These are phyloP conservation scores for Exophiala aquamarina DNA, from an alignment of 2,329 filamentous ascomycete species.

Conservation along the genomic window DNA sequence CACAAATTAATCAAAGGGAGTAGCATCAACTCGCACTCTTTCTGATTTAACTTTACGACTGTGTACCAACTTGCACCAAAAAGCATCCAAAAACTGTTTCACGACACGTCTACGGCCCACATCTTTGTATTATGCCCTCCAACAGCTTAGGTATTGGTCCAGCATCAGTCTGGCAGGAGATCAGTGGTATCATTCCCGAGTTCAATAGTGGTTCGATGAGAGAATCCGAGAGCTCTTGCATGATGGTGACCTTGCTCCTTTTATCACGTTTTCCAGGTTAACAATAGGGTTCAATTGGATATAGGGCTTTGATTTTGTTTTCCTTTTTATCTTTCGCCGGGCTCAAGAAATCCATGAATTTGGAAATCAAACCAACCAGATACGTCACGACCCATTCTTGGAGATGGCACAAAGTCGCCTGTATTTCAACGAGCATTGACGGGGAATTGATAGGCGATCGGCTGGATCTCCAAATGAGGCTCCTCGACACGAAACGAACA, in stretches of 20 bases:
- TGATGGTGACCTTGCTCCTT: constrained; percentile 19
- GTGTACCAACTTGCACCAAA: constrained; percentile 21
- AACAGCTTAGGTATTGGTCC: constrained; percentile 14
- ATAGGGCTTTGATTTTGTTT: too few species aligned
- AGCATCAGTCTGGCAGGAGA: constrained; percentile 26
- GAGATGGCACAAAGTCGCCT: too few species aligned
- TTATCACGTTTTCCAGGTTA: too few species aligned
- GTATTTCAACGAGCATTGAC: too few species aligned
- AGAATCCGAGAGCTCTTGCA: constrained; percentile 14
- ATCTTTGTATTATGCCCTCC: constrained; percentile 22
- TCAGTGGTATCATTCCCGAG: constrained; percentile 11
- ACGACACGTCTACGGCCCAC: constrained; percentile 19
- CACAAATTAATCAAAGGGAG: constrained; percentile 12
- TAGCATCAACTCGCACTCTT: constrained; percentile 1
- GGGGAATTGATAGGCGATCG: too few species aligned
- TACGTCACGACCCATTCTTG: too few species aligned
- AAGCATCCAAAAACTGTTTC: constrained; percentile 14
- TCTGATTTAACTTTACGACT: constrained; percentile 16
- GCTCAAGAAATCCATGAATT: too few species aligned
- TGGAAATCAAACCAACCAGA: too few species aligned
- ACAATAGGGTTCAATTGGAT: too few species aligned
- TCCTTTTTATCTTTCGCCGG: too few species aligned
- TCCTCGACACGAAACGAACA: too few species aligned
- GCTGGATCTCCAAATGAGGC: too few species aligned
- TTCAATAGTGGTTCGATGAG: constrained; percentile 7